Base-by-base conservation (phyloP, 2,329 filamentous ascomycete genomes). In the Diaporthe sp. region DNA sequence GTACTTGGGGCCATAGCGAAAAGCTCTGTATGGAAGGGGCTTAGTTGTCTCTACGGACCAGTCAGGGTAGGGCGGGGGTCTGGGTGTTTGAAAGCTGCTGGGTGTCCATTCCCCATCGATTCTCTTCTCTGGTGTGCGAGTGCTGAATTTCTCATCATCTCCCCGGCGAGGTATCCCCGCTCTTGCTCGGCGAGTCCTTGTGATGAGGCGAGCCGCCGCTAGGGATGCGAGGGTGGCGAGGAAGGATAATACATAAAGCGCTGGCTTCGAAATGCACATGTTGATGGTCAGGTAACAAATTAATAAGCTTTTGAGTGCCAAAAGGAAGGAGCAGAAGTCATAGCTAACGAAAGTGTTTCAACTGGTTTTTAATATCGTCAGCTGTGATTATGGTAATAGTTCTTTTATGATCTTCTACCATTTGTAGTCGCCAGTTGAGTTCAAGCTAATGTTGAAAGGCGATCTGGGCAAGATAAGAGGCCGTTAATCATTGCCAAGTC, bases 11-110 rank as follows among this genome's bases (percentile, higher is more conserved):
- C 94, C 94, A 81, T 94, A 90, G 78, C 92, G 90, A 82, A 96
- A 96, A 0, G 94, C 93, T 8, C 94, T 89, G 83, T 96, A 96
- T 0, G 93, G 93, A 0, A 95, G 88, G 0, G 94, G 94, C 75
- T 93, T 92, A 1, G 92, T 94, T n/a, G 85, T 83, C 32, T 89
- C 85, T 47, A 95, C 81, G 56, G 92, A 91, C 93, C 94, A 96
- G 80, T 90, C 82, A 0, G 90, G 89, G 78, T 94, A 94, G 0
- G 93, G 90, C 0, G 83, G 70, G 6, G 92, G 90, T 0, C 84
- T 80, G 1, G 93, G 92, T 2, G 91, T 85, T 74, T 87, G 86
- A 85, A 93, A 95, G 70, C 84, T 77, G 17, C 86, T 87, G 0
- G 90, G 88, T 6, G 78, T 82, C 91, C 92, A 94, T 83, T 87